These are phyloP conservation scores for Spinellus fusiger DNA, from an alignment of 192 early-diverging fungal genomes.

Conservation along the genomic window DNA sequence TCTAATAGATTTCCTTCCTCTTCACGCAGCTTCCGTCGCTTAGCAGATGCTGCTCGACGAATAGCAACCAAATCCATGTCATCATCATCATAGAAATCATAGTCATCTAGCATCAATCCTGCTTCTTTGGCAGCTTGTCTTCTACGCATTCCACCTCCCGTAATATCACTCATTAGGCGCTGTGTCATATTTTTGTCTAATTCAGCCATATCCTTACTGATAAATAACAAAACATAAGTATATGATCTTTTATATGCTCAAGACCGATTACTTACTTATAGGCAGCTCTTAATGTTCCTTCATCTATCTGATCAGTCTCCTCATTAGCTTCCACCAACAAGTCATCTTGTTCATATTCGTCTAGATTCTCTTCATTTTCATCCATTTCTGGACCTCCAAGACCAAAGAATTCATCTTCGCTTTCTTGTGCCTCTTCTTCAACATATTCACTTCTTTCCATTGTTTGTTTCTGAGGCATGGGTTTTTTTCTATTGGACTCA, in stretches of 20 bases:
- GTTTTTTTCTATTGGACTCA: background rate
- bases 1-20: constrained; percentile 21
- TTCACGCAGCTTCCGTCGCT: constrained; percentile 15
- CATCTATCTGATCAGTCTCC: constrained; percentile 23
- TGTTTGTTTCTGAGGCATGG: background rate
- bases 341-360: constrained; percentile 35
- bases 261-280: constrained; percentile 17
- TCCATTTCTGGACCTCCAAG: constrained; percentile 24
- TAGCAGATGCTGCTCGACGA: constrained; percentile 19
- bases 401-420: constrained; percentile 33
- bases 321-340: constrained; percentile 23
- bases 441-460: constrained; percentile 15
- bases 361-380: constrained; percentile 18
- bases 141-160: constrained; percentile 22
- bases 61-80: constrained; percentile 27
- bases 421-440: constrained; percentile 34
- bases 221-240: background rate
- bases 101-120: constrained; percentile 23
- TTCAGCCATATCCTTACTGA: constrained; percentile 26
- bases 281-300: constrained; percentile 11
- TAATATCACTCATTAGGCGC: constrained; percentile 30
- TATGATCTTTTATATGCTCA: background rate
- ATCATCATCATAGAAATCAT: constrained; percentile 28
- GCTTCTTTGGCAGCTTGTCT: constrained; percentile 17
- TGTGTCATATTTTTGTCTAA: constrained; percentile 27